These are phyloP conservation scores for Penicillium sp. DNA, from an alignment of 2,329 filamentous ascomycete species.

Conservation along the genomic window DNA sequence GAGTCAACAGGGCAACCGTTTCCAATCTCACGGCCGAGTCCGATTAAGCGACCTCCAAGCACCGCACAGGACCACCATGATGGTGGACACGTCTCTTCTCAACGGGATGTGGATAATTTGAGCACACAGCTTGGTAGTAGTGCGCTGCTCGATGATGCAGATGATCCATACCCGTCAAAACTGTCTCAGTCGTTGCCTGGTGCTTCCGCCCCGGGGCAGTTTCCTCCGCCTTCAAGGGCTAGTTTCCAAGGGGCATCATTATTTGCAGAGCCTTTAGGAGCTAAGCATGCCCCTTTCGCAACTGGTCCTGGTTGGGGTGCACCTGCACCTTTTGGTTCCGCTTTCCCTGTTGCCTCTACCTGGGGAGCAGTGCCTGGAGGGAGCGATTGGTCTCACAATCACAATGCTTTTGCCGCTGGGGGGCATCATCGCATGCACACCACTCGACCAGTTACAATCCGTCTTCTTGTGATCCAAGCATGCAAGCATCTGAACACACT, in stretches of 20 bases:
- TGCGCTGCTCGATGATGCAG: conserved; percentile 77
- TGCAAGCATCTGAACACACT: conserved; percentile 67
- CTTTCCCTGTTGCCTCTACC: conserved; percentile 40
- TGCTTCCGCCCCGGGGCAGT: conserved; percentile 58
- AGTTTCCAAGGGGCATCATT: conserved; percentile 48
- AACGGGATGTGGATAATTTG: conserved; percentile 69
- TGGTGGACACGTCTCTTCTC: conserved; percentile 46
- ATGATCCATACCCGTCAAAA: conserved; percentile 64
- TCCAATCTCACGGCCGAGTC: conserved; percentile 79
- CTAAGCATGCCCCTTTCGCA: conserved; percentile 40
- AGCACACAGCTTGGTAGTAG: conserved; percentile 86
- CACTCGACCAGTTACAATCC: conserved; percentile 70
- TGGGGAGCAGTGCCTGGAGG: conserved; percentile 48
- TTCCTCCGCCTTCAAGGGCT: conserved; percentile 45
- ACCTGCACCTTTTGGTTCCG: conserved; percentile 42
- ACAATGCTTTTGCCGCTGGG: conserved; percentile 55
- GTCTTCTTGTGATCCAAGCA: conserved; percentile 75
- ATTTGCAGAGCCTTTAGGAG: conserved; percentile 49
- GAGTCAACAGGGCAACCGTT: conserved; percentile 66
- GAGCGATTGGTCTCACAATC: conserved; percentile 51
- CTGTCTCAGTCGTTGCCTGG: conserved; percentile 51
- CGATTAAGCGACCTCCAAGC: conserved; percentile 86
- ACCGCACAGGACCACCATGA: conserved; percentile 56
- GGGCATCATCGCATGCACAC: conserved; percentile 56
- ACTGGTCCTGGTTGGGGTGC: conserved; percentile 32